Conservation (phyloP, 202 grass and related monocot species). For the Zoysia matrella region DNA sequence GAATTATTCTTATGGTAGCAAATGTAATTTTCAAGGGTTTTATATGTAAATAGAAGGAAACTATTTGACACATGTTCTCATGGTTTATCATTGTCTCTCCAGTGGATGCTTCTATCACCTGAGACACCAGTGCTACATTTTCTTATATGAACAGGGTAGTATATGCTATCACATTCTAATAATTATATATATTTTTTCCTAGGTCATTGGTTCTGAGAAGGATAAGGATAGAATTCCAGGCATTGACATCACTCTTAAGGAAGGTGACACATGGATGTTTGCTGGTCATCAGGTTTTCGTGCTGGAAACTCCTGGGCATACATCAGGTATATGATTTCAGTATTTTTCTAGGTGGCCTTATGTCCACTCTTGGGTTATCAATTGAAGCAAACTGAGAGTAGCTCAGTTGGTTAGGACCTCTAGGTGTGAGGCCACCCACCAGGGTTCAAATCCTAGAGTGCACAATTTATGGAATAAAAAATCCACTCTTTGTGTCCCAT, state of each 20-base stretch:
- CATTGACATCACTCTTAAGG: conserved; percentile 28
- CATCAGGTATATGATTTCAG: conserved; percentile 64
- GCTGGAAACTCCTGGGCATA: conserved; percentile 96
- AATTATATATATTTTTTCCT: conserved; percentile 25
- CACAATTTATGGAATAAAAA: too few relatives aligned
- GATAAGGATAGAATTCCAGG: conserved; percentile 97
- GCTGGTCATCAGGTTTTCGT: conserved; percentile 56
- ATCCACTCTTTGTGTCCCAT: too few relatives aligned
- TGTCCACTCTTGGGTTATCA: neutral
- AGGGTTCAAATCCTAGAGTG: too few relatives aligned
- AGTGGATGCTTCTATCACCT: conserved; percentile 12
- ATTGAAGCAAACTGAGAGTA: too few relatives aligned
- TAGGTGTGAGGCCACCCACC: too few relatives aligned
- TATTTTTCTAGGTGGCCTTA: conserved; percentile 23
- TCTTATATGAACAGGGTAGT: conserved; percentile 13
- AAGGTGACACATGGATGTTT: too few relatives aligned
- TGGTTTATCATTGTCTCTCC: conserved; percentile 23
- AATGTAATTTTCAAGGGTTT: conserved; percentile 14
- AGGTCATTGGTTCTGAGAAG: conserved; percentile 94
- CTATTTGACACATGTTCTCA: neutral
- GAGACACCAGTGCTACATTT: too few relatives aligned
- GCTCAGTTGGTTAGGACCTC: too few relatives aligned
- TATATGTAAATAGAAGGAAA: conserved; percentile 24
- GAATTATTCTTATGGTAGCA: conserved; percentile 3
- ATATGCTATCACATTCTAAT: conserved; percentile 25